Conservation (phyloP, 257 asterid genomes). For the Leonotis leonurus region DNA sequence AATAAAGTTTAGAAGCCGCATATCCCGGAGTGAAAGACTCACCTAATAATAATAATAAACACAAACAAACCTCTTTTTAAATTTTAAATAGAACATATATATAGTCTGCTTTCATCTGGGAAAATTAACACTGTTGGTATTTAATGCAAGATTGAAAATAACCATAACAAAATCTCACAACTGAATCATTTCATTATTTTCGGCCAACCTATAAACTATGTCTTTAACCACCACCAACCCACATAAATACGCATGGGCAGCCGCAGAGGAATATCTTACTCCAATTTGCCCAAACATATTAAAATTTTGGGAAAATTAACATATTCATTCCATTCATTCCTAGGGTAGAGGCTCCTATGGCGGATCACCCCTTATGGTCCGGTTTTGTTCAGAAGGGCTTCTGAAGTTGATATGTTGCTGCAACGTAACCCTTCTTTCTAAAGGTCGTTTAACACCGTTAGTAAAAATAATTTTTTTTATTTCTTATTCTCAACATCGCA, state of each 20-base stretch:
- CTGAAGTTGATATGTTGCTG: too few species aligned
- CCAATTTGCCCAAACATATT: too few species aligned
- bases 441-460: too few species aligned
- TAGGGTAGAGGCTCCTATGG: too few species aligned
- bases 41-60: neutral
- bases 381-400: too few species aligned
- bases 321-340: too few species aligned
- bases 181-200: neutral
- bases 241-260: neutral
- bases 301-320: too few species aligned
- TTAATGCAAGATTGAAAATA: neutral
- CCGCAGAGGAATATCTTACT: neutral
- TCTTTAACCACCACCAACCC: neutral
- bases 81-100: neutral
- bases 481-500: too few species aligned
- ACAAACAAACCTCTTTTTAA: neutral
- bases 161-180: neutral
- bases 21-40: constrained; percentile 8
- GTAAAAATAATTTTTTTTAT: too few species aligned
- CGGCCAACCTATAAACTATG: neutral
- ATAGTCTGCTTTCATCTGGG: neutral
- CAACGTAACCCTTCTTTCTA: too few species aligned
- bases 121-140: neutral
- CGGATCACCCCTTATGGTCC: too few species aligned
- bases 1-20: constrained; percentile 1